These are phyloP conservation scores for Debaryomycetaceae sp. DNA, from an alignment of 1,139 yeast genomes.

Conservation along the genomic window DNA sequence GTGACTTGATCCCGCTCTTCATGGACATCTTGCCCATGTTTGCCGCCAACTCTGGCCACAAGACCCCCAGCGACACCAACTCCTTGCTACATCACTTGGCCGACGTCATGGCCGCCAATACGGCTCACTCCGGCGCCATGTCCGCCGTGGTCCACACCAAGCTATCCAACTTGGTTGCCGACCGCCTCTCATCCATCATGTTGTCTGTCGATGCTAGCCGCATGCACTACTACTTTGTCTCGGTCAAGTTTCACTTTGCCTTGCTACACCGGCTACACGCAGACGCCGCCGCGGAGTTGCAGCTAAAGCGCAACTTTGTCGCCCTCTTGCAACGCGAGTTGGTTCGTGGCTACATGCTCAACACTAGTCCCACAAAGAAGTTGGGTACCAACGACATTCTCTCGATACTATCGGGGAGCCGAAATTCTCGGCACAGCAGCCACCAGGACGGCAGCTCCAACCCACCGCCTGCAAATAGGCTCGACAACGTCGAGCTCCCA, in stretches of 20 bases:
- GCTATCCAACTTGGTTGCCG: slow-evolving; percentile 22
- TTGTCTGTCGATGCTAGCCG: slow-evolving; percentile 33
- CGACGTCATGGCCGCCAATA: too few relatives aligned
- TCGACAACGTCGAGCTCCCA: slow-evolving; percentile 39
- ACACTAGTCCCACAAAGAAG: slow-evolving; percentile 10
- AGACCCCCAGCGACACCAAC: not conserved
- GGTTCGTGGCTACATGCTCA: slow-evolving; percentile 14
- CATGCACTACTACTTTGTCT: slow-evolving; percentile 21
- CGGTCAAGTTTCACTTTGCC: slow-evolving; percentile 29
- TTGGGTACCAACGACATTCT: slow-evolving; percentile 12
- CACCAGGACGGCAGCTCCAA: too few relatives aligned
- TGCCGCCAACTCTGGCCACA: slow-evolving; percentile 12
- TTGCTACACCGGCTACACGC: too few relatives aligned
- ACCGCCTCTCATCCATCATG: slow-evolving; percentile 20
- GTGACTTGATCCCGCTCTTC: slow-evolving; percentile 27
- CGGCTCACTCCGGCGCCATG: slow-evolving; percentile 10
- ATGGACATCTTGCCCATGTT: slow-evolving; percentile 27
- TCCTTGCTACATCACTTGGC: not conserved
- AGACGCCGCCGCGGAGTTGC: not conserved
- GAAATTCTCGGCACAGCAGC: slow-evolving; percentile 5
- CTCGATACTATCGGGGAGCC: slow-evolving; percentile 9
- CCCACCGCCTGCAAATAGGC: slow-evolving; percentile 17
- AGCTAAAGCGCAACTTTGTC: slow-evolving; percentile 13
- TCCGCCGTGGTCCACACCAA: slow-evolving; percentile 17
- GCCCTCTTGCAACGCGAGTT: slow-evolving; percentile 14